Conservation (phyloP, 129 eudicot species). For the Erigeron canadensis region DNA sequence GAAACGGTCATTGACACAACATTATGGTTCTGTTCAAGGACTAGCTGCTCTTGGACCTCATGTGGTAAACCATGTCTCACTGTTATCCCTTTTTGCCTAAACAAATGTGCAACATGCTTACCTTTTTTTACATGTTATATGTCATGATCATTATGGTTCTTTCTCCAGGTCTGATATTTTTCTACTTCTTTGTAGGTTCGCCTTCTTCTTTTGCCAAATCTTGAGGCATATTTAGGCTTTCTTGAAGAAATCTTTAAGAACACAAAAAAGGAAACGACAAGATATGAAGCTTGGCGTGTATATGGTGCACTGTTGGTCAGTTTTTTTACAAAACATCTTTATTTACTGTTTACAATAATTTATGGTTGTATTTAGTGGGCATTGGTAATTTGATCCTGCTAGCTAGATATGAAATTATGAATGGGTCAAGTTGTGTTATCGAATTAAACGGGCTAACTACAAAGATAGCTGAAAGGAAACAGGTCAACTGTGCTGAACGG, state of each 20-base stretch:
- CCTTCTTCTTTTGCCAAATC: conserved; percentile 55
- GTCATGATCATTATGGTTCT: not conserved
- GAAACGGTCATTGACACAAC: conserved; percentile 64
- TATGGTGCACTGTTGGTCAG: conserved; percentile 74
- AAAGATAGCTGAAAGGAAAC: not conserved
- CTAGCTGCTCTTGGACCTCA: conserved; percentile 76
- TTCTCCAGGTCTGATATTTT: not conserved
- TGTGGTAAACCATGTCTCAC: conserved; percentile 41
- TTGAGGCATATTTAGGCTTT: conserved; percentile 48
- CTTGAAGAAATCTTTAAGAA: conserved; percentile 68
- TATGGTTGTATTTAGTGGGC: not conserved
- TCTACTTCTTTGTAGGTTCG: conserved; percentile 54
- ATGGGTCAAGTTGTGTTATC: not conserved
- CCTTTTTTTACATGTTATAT: not conserved
- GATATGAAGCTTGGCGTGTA: conserved; percentile 85
- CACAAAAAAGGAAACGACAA: conserved; percentile 62
- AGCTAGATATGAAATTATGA: not conserved
- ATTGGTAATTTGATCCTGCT: not conserved
- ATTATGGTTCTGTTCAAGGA: conserved; percentile 85
- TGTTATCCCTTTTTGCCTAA: not conserved
- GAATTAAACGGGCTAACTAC: not conserved
- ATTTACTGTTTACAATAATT: not conserved
- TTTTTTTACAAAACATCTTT: conserved; percentile 10
- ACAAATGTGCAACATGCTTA: not conserved
- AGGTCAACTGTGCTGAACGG: not conserved